These are phyloP conservation scores for Rhododendron simsii DNA, from an alignment of 148 eudicot genomes.

Conservation along the genomic window DNA sequence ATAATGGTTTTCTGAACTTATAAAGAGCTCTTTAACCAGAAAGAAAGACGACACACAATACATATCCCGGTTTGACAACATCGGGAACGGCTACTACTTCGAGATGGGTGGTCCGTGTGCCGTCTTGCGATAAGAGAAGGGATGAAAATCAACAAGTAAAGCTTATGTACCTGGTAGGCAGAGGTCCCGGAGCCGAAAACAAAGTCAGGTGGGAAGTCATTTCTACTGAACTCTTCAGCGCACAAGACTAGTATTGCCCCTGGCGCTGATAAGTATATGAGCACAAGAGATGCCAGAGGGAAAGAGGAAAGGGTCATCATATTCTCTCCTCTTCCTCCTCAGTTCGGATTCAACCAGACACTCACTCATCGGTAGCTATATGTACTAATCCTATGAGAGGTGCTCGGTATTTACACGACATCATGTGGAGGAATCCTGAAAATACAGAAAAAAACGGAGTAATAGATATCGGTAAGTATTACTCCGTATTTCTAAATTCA, in stretches of 20 bases:
- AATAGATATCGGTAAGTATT: too few species aligned
- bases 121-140: neutral
- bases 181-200: constrained; percentile 40
- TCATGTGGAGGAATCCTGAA: too few species aligned
- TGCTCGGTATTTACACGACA: too few species aligned
- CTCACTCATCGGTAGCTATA: too few species aligned
- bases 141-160: neutral
- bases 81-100: neutral
- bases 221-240: constrained; percentile 18
- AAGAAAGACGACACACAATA: neutral
- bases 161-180: constrained; percentile 33
- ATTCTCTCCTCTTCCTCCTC: neutral
- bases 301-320: neutral
- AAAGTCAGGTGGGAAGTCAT: constrained; percentile 29
- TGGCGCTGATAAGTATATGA: neutral
- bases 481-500: too few species aligned
- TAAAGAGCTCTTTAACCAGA: neutral
- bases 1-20: neutral
- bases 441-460: too few species aligned
- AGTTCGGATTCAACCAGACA: neutral
- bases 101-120: neutral
- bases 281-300: neutral
- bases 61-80: neutral
- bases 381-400: too few species aligned
- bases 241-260: neutral